A percentile compares a stretch with the other conserved stretches of the same genome.
Conservation (phyloP, 148 eudicot species). For the Heliosperma pusillum region DNA sequence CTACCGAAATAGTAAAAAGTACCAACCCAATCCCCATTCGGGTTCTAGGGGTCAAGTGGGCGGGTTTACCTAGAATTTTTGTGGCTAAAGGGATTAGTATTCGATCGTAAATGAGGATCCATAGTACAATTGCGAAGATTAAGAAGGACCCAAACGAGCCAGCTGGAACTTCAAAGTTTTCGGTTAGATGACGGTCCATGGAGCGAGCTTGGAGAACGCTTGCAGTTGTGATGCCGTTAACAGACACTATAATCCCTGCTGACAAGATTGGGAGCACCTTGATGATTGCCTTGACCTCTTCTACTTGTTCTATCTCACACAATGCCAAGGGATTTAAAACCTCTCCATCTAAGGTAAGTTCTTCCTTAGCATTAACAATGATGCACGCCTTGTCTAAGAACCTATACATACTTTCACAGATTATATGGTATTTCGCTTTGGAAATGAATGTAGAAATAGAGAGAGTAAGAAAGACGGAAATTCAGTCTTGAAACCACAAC, state of each 20-base stretch:
- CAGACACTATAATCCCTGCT: slow-evolving; percentile 42
- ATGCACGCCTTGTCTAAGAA: slow-evolving; percentile 72
- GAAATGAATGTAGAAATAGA: neutral
- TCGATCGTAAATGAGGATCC: slow-evolving; percentile 51
- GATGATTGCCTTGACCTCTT: slow-evolving; percentile 54
- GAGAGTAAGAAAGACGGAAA: neutral
- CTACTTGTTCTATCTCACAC: slow-evolving; percentile 59
- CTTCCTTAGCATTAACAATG: slow-evolving; percentile 32
- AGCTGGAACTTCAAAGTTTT: slow-evolving; percentile 54
- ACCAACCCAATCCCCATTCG: slow-evolving; percentile 68
- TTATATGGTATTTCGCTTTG: neutral
- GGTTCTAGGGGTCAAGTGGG: slow-evolving; percentile 26
- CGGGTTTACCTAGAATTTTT: slow-evolving; percentile 32
- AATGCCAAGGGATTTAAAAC: slow-evolving; percentile 41
- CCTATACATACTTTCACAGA: slow-evolving; percentile 23
- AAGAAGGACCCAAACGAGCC: slow-evolving; percentile 46
- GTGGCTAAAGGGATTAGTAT: slow-evolving; percentile 48
- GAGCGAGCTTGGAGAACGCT: slow-evolving; percentile 53
- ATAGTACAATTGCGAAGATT: slow-evolving; percentile 36
- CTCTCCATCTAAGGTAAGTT: slow-evolving; percentile 32
- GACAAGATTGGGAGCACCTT: slow-evolving; percentile 63
- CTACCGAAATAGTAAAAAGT: slow-evolving; percentile 36
- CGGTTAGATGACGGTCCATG: slow-evolving; percentile 53
- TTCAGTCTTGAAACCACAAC: too few relatives aligned
- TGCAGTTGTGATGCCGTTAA: slow-evolving; percentile 30